A percentile compares a stretch with the other conserved stretches of the same genome.
Evolutionary conservation across 192 early-diverging fungal genomes (phyloP).

Genomic region (Backusella morwellensis): DNA sequence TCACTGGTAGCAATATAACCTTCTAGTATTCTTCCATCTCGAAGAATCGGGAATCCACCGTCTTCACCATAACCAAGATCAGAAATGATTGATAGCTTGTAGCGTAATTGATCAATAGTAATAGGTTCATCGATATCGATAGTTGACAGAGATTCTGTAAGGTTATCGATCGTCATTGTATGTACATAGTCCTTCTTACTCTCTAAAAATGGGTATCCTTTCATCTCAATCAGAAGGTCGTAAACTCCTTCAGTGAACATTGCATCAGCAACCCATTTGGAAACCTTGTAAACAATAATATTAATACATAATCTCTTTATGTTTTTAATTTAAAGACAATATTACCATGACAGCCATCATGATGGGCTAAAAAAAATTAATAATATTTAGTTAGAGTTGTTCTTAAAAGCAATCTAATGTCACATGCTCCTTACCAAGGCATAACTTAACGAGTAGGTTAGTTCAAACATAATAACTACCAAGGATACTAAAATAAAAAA

Average conservation of each 20-base stretch:
- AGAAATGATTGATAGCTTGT: conserved; percentile 51
- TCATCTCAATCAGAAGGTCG: conserved; percentile 66
- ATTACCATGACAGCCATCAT: conserved; percentile 34
- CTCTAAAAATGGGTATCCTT: conserved; percentile 76
- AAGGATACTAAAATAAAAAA: conserved; percentile 53
- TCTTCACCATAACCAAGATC: conserved; percentile 60
- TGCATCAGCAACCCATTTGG: conserved; percentile 76
- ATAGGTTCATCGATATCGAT: conserved; percentile 65
- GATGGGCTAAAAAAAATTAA: conserved; percentile 28
- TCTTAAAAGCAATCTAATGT: not conserved
- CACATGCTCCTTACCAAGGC: conserved; percentile 45
- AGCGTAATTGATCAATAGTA: conserved; percentile 50
- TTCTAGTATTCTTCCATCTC: conserved; percentile 54
- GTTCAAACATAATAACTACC: conserved; percentile 98
- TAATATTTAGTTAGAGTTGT: not conserved
- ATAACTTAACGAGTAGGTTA: conserved; percentile 93
- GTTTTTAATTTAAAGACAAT: not conserved
- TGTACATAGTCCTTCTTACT: conserved; percentile 72
- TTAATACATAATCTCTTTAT: not conserved
- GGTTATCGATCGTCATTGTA: conserved; percentile 54
- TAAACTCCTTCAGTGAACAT: conserved; percentile 64
- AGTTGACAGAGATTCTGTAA: conserved; percentile 64
- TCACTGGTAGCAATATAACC: conserved; percentile 85
- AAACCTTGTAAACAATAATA: not conserved
- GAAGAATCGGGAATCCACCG: conserved; percentile 71